Conservation (phyloP, 768 basidiomycete species). For the Panaeolus cyanescens region DNA sequence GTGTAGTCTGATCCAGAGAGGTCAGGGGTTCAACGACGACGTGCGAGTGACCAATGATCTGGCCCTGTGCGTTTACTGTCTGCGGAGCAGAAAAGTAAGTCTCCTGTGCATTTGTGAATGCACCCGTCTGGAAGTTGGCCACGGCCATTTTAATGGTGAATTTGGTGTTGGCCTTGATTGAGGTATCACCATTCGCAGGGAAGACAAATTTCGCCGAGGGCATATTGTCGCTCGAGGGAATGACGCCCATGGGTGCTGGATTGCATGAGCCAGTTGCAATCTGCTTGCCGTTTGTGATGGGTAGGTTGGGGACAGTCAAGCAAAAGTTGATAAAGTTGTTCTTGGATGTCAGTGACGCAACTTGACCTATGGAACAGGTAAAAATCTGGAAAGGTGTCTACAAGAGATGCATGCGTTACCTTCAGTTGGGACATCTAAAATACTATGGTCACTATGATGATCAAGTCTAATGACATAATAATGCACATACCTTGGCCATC, state of each 20-base stretch:
- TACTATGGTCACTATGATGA: no score
- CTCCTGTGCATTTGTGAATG: conserved; percentile 55
- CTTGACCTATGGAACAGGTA: conserved; percentile 51
- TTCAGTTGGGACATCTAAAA: conserved; percentile 31
- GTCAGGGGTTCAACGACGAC: conserved; percentile 55
- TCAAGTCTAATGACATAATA: neutral
- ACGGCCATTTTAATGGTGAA: conserved; percentile 58
- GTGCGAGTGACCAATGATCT: conserved; percentile 61
- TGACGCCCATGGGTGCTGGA: conserved; percentile 58
- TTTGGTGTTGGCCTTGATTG: conserved; percentile 47
- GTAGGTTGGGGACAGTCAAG: conserved; percentile 44
- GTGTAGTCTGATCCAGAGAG: conserved; percentile 44
- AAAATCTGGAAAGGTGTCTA: conserved; percentile 45
- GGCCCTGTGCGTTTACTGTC: conserved; percentile 49
- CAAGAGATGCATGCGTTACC: conserved; percentile 44
- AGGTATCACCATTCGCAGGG: conserved; percentile 44
- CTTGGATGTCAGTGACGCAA: conserved; percentile 52
- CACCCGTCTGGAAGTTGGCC: conserved; percentile 46
- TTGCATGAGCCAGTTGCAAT: conserved; percentile 60
- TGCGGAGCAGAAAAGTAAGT: conserved; percentile 62
- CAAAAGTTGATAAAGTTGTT: conserved; percentile 73
- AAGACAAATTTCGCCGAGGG: conserved; percentile 52
- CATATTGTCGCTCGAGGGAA: conserved; percentile 48
- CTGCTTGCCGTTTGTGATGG: conserved; percentile 59
- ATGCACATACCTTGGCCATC: conserved; percentile 45